A percentile compares a stretch with the other conserved stretches of the same genome.
phyloP scores from a whole-genome alignment of 2,329 filamentous ascomycete genomes.

The Truncatella angustata region DNA sequence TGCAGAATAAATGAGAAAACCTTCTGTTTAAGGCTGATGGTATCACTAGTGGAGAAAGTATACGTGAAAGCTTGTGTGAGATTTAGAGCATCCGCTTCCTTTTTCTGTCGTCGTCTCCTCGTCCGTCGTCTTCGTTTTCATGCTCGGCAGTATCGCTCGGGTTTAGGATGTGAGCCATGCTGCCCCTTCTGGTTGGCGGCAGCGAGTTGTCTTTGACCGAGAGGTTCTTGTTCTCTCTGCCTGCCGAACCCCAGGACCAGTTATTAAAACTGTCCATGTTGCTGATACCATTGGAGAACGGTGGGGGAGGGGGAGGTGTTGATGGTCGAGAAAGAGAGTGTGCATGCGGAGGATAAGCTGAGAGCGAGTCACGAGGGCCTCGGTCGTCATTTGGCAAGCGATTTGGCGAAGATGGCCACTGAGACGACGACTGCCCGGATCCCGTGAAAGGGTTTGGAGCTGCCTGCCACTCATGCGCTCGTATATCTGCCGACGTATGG shows the following conservation, averaged over 20 bases:
- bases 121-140: slow-evolving; percentile 53
- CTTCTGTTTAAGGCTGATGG: too few species aligned
- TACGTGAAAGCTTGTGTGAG: neutral
- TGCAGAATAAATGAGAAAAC: too few species aligned
- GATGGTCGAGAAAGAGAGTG: slow-evolving; percentile 52
- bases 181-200: slow-evolving; percentile 55
- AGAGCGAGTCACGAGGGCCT: slow-evolving; percentile 55
- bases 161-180: slow-evolving; percentile 64
- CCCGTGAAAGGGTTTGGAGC: slow-evolving; percentile 63
- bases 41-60: too few species aligned
- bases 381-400: slow-evolving; percentile 50
- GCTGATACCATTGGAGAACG: slow-evolving; percentile 48
- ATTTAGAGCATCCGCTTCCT: slow-evolving; percentile 55
- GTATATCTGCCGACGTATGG: slow-evolving; percentile 94
- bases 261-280: slow-evolving; percentile 44
- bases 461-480: slow-evolving; percentile 76
- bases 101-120: slow-evolving; percentile 60
- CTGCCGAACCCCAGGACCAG: slow-evolving; percentile 56
- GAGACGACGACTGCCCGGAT: slow-evolving; percentile 52
- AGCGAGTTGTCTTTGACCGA: slow-evolving; percentile 53
- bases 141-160: slow-evolving; percentile 55
- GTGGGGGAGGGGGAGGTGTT: slow-evolving; percentile 43
- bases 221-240: slow-evolving; percentile 49
- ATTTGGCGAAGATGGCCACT: slow-evolving; percentile 56
- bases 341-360: slow-evolving; percentile 50